Evolutionary conservation across 2,329 filamentous ascomycete genomes (phyloP).

Genomic region (Xylaria polymorpha): DNA sequence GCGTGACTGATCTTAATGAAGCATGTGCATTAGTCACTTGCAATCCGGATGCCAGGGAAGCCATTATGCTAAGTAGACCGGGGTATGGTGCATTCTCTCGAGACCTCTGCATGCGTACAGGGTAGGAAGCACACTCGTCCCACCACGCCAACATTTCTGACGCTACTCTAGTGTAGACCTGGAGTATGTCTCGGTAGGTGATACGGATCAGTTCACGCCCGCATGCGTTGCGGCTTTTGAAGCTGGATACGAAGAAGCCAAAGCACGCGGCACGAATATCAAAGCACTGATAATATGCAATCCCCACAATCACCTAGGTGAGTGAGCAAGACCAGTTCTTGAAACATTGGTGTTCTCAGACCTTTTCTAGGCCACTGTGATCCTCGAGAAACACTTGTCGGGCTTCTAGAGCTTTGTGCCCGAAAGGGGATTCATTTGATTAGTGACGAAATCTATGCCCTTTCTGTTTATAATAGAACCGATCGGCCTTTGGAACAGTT

Average conservation of each 20-base stretch:
- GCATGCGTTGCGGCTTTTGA: slow-evolving; percentile 40
- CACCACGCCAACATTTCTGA: slow-evolving; percentile 3
- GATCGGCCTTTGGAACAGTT: slow-evolving; percentile 36
- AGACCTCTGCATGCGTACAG: slow-evolving; percentile 43
- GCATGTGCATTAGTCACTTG: slow-evolving; percentile 42
- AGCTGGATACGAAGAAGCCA: slow-evolving; percentile 39
- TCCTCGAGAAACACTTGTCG: slow-evolving; percentile 40
- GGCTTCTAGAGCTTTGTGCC: slow-evolving; percentile 40
- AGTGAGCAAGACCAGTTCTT: not conserved
- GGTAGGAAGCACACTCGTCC: slow-evolving; percentile 35
- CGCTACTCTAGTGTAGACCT: slow-evolving; percentile 27
- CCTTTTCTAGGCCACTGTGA: slow-evolving; percentile 39
- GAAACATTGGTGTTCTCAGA: slow-evolving; percentile 4
- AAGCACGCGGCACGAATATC: slow-evolving; percentile 37
- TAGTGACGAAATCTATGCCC: slow-evolving; percentile 44
- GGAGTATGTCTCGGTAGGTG: slow-evolving; percentile 41
- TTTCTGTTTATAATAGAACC: slow-evolving; percentile 36
- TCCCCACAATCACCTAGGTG: slow-evolving; percentile 43
- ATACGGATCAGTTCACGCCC: slow-evolving; percentile 41
- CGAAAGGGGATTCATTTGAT: slow-evolving; percentile 43
- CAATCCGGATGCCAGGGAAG: slow-evolving; percentile 35
- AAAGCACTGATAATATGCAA: slow-evolving; percentile 42
- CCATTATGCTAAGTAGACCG: slow-evolving; percentile 39
- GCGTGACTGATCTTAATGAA: slow-evolving; percentile 43
- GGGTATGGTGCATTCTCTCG: slow-evolving; percentile 41